Percentiles rank a stretch among this genome's conserved stretches.
These are phyloP conservation scores for Cercospora sp. DNA, from an alignment of 2,329 filamentous ascomycete genomes.

Conservation along the genomic window DNA sequence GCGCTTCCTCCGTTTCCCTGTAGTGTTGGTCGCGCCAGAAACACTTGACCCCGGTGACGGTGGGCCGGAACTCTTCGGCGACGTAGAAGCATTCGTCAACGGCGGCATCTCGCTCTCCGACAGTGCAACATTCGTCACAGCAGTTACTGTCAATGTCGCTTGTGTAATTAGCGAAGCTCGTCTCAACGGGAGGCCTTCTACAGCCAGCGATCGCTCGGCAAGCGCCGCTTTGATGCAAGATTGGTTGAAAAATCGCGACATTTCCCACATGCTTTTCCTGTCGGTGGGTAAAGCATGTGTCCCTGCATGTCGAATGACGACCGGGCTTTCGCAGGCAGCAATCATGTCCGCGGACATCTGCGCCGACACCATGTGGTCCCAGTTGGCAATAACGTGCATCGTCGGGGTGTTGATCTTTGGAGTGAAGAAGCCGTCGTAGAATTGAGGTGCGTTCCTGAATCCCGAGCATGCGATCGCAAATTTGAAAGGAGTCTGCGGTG, in stretches of 20 bases:
- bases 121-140: slow-evolving; percentile 8
- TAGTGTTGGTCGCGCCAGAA: not conserved
- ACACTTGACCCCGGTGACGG: slow-evolving; percentile 4
- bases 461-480: slow-evolving; percentile 26
- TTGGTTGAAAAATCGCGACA: slow-evolving; percentile 20
- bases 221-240: slow-evolving; percentile 13
- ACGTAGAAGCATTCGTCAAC: slow-evolving; percentile 3
- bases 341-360: slow-evolving; percentile 18
- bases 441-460: slow-evolving; percentile 21
- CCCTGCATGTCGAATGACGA: slow-evolving; percentile 19
- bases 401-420: slow-evolving; percentile 24
- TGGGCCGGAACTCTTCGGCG: slow-evolving; percentile 8
- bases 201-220: not conserved
- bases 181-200: not conserved
- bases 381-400: slow-evolving; percentile 22
- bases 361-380: slow-evolving; percentile 25
- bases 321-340: slow-evolving; percentile 14
- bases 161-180: slow-evolving; percentile 2
- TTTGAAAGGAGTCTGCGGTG: slow-evolving; percentile 27
- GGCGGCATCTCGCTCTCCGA: slow-evolving; percentile 5
- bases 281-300: slow-evolving; percentile 24
- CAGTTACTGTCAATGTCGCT: slow-evolving; percentile 11
- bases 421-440: slow-evolving; percentile 26
- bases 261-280: slow-evolving; percentile 19
- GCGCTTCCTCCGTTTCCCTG: slow-evolving; percentile 2